Evolutionary conservation across 2,329 filamentous ascomycete species (phyloP), one percentile per base, ranked within the genome.

Genomic region (Aspergillus udagawae): DNA sequence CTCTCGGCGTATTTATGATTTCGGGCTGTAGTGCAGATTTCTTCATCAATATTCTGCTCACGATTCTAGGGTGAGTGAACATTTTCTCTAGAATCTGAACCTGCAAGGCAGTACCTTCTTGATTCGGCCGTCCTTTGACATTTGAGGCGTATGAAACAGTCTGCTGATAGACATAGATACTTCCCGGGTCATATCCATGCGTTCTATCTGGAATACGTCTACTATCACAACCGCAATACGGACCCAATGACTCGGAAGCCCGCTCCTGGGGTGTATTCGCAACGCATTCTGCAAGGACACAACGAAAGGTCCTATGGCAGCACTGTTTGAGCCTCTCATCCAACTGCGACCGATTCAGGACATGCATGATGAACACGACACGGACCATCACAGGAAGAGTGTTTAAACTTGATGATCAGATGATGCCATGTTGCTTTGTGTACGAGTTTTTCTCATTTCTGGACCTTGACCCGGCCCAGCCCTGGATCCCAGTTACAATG

Each of bases 151-250:
- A 38, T 17, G 14, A 14, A 17, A 7, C 20, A 47, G n/a, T 42
- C 7, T 32, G 35, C 35, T 28, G 21, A 50, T 12, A n/a, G 38
- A 28, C 7, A 29, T 53, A 85, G 84, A n/a, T 90, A 87, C 72
- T 75, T 94, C 52, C 90, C 90, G 0, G 91, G 90, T 7, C 87
- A 91, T 64, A 83, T 93, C 45, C 87, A 92, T 70, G 89, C 89
- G 47, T 92, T 92, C 73, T 94, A 92, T 71, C 64, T 91, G 60
- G 86, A 92, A 74, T 95, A 92, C 71, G 80, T 95, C 60, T 96
- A 92, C 77, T 93, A 88, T 73, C 84, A 90, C 67, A 87, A 88
- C 42, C 82, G 69, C 49, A 61, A 65, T 25, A 63, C 62, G 41
- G 66, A 67, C 35, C 62, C 65, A 21, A 44, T 63, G 20, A 65